Evolutionary conservation across 805 yeast genomes (phyloP), one percentile per base, ranked within the genome.

Genomic region (Candida corydali): DNA sequence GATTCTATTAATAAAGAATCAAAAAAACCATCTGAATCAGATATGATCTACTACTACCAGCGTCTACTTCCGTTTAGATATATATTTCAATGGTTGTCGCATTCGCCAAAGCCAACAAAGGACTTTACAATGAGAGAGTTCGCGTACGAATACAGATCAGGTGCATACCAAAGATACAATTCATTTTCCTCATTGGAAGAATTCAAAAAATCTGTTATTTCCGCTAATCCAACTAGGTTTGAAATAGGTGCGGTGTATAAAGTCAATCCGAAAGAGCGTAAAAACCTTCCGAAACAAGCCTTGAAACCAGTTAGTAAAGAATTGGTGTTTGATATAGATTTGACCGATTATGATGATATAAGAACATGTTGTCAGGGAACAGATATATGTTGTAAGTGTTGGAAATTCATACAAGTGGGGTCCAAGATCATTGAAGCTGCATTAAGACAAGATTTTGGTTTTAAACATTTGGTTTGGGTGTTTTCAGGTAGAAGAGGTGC

Each of bases 401-500:
- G 98, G 98, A 80, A 77, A 43, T 93, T 89, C 54, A 86, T 93
- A 41, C 79, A 82, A 15, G 76, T 89, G 17, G 96, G 97, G 2
- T 76, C 88, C 40, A 75, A 78, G 50, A 76, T 89, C 32, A 64
- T 93, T 41, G 86, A 84, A 42, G 53, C 58, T 1, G 82, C 95
- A 0, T 68, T 93, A 36, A 65, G 76, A 36, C 87, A 86, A 34
- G 98, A 91, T 59, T 93, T 93, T 60, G 98, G 96, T 1, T 89
- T 86, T 57, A 65, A 78, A 41, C 81, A 86, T 58, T 68, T 87
- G 54, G 69, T 93, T 34, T 93, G 98, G 98, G 96, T 91, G 4
- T 93, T 86, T 54, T 87, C 96, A 1, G 98, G 98, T 32, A 83
- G 98, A 70, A 85, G 98, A 75, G 98, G 98, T 59, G 95, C 94